Evolutionary conservation across 352 stramenopile species (phyloP).

Genomic region (Aphanomyces euteiches): DNA sequence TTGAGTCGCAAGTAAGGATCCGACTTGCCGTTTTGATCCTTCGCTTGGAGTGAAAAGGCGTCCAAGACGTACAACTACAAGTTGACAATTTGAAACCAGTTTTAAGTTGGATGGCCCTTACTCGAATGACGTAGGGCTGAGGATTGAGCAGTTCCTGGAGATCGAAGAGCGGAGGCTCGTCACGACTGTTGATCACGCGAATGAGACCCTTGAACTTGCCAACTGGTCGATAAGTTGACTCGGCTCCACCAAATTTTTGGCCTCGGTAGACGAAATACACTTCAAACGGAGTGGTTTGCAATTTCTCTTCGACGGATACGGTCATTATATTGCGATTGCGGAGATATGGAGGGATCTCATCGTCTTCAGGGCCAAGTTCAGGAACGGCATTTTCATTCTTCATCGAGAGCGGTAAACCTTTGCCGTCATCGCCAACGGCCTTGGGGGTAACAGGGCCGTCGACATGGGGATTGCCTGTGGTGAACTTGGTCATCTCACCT

Average conservation of each 20-base stretch:
- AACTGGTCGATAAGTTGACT: slow-evolving; percentile 44
- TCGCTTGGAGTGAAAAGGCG: slow-evolving; percentile 69
- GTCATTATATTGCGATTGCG: slow-evolving; percentile 50
- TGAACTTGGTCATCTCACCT: slow-evolving; percentile 14
- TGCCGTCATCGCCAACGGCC: slow-evolving; percentile 22
- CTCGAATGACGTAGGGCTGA: slow-evolving; percentile 70
- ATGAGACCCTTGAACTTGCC: slow-evolving; percentile 89
- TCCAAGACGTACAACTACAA: slow-evolving; percentile 76
- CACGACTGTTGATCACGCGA: slow-evolving; percentile 63
- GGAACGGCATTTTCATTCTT: slow-evolving; percentile 7
- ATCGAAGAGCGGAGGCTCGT: slow-evolving; percentile 71
- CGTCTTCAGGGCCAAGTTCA: slow-evolving; percentile 42
- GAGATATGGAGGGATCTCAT: slow-evolving; percentile 65
- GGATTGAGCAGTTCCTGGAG: slow-evolving; percentile 69
- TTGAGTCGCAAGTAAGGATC: slow-evolving; percentile 83
- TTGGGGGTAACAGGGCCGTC: slow-evolving; percentile 41
- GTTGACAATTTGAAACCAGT: too few species aligned
- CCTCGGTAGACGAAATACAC: slow-evolving; percentile 68
- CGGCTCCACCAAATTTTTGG: slow-evolving; percentile 36
- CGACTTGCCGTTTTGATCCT: slow-evolving; percentile 76
- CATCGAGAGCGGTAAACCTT: not conserved
- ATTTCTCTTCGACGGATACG: slow-evolving; percentile 57
- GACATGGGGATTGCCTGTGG: slow-evolving; percentile 56
- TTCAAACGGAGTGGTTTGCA: slow-evolving; percentile 74
- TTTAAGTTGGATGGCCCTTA: not conserved